A percentile compares a stretch with the other conserved stretches of the same genome.
Conservation (phyloP, 1,284 basidiomycete species). For the Sphagnurus paluster region DNA sequence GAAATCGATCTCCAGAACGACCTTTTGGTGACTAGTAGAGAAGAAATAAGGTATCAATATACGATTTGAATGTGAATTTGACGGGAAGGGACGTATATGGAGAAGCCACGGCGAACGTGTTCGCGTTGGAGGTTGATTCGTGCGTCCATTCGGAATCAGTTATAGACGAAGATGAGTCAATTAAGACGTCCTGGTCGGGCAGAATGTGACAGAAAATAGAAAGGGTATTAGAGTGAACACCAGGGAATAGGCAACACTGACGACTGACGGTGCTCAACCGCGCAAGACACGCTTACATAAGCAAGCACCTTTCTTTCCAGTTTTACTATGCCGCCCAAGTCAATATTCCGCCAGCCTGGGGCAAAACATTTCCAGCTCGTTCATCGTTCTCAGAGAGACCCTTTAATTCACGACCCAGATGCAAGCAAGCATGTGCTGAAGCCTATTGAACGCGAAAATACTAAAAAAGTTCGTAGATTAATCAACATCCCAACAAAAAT, state of each 20-base stretch:
- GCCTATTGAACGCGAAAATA: constrained; percentile 72
- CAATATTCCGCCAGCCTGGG: constrained; percentile 87
- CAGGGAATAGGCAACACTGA: constrained; percentile 7
- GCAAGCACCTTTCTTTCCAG: constrained; percentile 23
- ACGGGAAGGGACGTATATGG: constrained; percentile 70
- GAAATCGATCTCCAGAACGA: constrained; percentile 88
- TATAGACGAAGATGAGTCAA: constrained; percentile 22
- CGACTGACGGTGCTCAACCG: constrained; percentile 15
- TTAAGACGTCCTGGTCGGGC: constrained; percentile 24
- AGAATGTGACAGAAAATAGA: constrained; percentile 12
- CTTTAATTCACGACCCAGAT: constrained; percentile 92
- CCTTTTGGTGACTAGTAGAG: constrained; percentile 90
- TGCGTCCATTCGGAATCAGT: constrained; percentile 39
- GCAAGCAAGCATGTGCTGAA: constrained; percentile 90
- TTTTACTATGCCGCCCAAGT: constrained; percentile 66
- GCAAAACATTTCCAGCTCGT: constrained; percentile 96
- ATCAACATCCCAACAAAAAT: constrained; percentile 10
- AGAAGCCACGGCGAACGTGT: constrained; percentile 75
- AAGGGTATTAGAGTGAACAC: constrained; percentile 9
- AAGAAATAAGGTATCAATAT: constrained; percentile 53
- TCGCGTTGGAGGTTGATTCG: constrained; percentile 67
- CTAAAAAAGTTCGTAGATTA: constrained; percentile 55
- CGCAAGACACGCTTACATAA: constrained; percentile 36
- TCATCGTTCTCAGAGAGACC: constrained; percentile 94
- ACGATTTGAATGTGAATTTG: constrained; percentile 22